Evolutionary conservation across 2,329 filamentous ascomycete genomes (phyloP).

Genomic region (Alternaria sp.): DNA sequence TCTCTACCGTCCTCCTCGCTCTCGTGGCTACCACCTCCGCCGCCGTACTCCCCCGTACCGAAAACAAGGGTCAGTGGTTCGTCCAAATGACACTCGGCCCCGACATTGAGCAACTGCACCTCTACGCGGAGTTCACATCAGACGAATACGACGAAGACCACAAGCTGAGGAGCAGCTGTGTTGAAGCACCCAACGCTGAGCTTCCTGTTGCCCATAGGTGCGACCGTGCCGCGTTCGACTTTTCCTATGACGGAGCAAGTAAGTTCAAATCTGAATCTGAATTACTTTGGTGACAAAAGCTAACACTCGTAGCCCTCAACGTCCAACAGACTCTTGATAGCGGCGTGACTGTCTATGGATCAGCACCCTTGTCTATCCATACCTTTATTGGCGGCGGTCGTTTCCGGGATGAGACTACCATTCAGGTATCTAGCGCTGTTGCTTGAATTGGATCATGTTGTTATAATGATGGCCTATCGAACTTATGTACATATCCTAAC

Average conservation of each 20-base stretch:
- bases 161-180: background rate
- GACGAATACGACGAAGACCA: background rate
- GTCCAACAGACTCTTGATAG: background rate
- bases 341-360: background rate
- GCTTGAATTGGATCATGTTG: background rate
- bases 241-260: background rate
- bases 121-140: background rate
- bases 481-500: background rate
- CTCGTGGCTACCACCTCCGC: background rate
- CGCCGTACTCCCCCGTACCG: background rate
- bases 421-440: background rate
- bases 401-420: background rate
- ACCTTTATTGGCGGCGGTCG: background rate
- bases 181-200: background rate
- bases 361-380: background rate
- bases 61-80: background rate
- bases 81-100: background rate
- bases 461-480: background rate
- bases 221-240: background rate
- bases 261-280: background rate
- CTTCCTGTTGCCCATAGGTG: background rate
- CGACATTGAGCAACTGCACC: background rate
- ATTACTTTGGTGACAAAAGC: background rate
- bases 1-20: constrained; percentile 1
- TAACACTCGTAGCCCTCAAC: background rate